Conservation (phyloP, 108 stramenopile species). For the Skeletonema potamos region DNA sequence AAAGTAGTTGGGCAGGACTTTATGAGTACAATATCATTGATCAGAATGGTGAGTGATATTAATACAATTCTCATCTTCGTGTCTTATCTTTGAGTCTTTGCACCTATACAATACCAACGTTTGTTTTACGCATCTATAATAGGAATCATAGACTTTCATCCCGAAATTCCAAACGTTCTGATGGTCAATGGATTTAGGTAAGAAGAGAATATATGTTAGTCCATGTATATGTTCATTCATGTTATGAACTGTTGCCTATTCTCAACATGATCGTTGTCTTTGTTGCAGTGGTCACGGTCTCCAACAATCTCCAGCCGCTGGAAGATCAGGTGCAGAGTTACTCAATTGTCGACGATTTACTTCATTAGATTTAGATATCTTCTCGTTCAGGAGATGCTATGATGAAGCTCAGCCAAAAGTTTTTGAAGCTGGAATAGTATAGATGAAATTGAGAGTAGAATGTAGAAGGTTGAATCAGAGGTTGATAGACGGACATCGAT, state of each 20-base stretch:
- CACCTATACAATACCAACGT: too few relatives aligned
- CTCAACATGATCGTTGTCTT: too few relatives aligned
- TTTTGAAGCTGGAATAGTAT: conserved; percentile 59
- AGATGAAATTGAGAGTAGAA: not conserved
- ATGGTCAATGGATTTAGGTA: conserved; percentile 71
- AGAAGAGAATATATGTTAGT: too few relatives aligned
- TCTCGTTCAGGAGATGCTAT: conserved; percentile 60
- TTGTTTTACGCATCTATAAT: too few relatives aligned
- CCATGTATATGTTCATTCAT: too few relatives aligned
- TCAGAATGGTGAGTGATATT: too few relatives aligned
- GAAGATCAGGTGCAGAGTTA: conserved; percentile 65
- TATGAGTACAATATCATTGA: conserved; percentile 81
- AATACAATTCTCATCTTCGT: too few relatives aligned
- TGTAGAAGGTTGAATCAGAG: too few relatives aligned
- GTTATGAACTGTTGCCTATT: too few relatives aligned
- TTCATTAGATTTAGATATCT: conserved; percentile 61
- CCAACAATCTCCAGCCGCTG: conserved; percentile 69
- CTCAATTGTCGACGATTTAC: conserved; percentile 50
- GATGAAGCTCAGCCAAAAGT: conserved; percentile 19
- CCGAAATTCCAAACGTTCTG: conserved; percentile 66
- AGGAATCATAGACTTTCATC: conserved; percentile 80
- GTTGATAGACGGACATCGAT: too few relatives aligned
- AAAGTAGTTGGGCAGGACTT: conserved; percentile 71
- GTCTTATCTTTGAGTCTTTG: too few relatives aligned
- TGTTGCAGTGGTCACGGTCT: conserved; percentile 81